A percentile compares a stretch with the other conserved stretches of the same genome.
These are phyloP conservation scores for Ophiostoma himal-ulmi DNA, from an alignment of 2,329 filamentous ascomycete genomes.

Conservation along the genomic window DNA sequence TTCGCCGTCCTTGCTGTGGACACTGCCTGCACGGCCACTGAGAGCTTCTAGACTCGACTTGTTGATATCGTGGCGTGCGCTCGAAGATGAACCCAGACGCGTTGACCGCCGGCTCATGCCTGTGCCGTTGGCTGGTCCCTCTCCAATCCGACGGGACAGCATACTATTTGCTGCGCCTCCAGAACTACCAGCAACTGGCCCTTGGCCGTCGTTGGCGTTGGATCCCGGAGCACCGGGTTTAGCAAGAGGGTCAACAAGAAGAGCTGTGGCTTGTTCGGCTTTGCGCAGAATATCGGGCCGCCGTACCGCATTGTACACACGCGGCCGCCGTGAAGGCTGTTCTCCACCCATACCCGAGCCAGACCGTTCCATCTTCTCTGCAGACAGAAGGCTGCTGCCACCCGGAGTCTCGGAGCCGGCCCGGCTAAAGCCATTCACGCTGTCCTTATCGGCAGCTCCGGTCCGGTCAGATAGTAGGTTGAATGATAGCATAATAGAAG, in stretches of 20 bases:
- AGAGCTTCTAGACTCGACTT: slow-evolving; percentile 33
- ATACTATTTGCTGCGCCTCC: neutral
- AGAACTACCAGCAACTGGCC: neutral
- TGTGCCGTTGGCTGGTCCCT: slow-evolving; percentile 10
- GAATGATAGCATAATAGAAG: slow-evolving; percentile 27
- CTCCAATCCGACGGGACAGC: slow-evolving; percentile 17
- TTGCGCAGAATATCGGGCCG: slow-evolving; percentile 55
- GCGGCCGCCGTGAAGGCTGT: slow-evolving; percentile 35
- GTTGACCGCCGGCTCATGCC: slow-evolving; percentile 31
- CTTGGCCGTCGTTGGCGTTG: slow-evolving; percentile 25
- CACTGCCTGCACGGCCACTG: slow-evolving; percentile 22
- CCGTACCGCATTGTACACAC: slow-evolving; percentile 42
- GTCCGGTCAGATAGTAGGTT: slow-evolving; percentile 22
- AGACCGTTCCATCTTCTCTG: slow-evolving; percentile 37
- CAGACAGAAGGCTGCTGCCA: slow-evolving; percentile 13
- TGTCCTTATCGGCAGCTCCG: slow-evolving; percentile 17
- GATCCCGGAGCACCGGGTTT: slow-evolving; percentile 30
- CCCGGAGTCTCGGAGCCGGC: slow-evolving; percentile 28
- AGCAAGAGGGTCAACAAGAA: slow-evolving; percentile 44
- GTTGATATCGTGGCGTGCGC: slow-evolving; percentile 37
- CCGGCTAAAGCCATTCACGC: slow-evolving; percentile 18
- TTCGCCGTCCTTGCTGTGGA: slow-evolving; percentile 36
- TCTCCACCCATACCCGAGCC: slow-evolving; percentile 33
- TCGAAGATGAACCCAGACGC: slow-evolving; percentile 47
- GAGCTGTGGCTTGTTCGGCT: slow-evolving; percentile 53